Evolutionary conservation across 768 basidiomycete species (phyloP), one percentile per base, ranked within the genome.

Genomic region (Naganishia vaughanmartiniae): DNA sequence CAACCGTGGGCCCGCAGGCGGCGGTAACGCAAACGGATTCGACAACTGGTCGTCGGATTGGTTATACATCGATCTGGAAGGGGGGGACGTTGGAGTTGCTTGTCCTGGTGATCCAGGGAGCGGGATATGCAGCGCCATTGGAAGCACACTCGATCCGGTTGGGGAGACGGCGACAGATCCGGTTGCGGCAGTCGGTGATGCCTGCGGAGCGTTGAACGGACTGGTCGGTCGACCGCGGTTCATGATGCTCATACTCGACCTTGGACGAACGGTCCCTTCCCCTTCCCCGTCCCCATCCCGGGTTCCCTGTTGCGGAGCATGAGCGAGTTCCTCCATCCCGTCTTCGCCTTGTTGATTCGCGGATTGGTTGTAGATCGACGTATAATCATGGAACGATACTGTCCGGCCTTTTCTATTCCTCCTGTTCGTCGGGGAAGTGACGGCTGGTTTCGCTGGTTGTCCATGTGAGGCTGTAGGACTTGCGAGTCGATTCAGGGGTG

Each of bases 21-120:
- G 86, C 54, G 87, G 86, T 36, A 91, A 80, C 34, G 87, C 85
- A 77, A 91, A 91, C 19, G 88, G 87, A 76, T 89, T 90, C 65
- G 87, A 84, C 65, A 87, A 84, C 15, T 86, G 84, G 55, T 82
- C 82, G 51, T 81, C 77, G 73, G 58, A 4, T 36, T 51, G 11
- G 24, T 21, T 17, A 21, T 17, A 42, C 11, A 30, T 56, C 19
- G 21, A 42, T 39, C 26, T 26, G 10, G 21, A 36, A 36, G 34
- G 14, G 2, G 14, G 24, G n/a, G 19, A 28, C 10, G 17, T 51
- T 4, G 19, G 39, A 15, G 24, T 34, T 48, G 42, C 42, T n/a
- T 28, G 30, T 24, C 39, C 65, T 12, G 70, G 65, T 2, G 65
- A 66, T 24, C 28, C 53, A 21, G 63, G 63, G 6, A 66, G 65